Percentiles rank a stretch among this genome's conserved stretches.
These are phyloP conservation scores for Yarrowia hollandica DNA, from an alignment of 805 yeast genomes.

Conservation along the genomic window DNA sequence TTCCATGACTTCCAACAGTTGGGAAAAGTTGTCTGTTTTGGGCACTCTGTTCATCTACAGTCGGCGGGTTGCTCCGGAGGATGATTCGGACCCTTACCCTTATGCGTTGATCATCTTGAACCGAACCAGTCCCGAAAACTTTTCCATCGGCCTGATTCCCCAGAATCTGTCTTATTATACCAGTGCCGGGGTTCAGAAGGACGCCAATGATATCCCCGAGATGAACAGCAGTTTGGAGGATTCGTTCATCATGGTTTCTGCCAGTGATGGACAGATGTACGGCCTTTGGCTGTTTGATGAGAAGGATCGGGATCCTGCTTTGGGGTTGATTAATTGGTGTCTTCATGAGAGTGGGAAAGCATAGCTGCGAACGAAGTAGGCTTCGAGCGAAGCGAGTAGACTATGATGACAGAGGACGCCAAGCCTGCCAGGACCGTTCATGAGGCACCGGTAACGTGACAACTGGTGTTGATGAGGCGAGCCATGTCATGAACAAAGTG, in stretches of 20 bases:
- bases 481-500: too few species aligned
- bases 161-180: conserved; percentile 32
- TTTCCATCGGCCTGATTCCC: conserved; percentile 42
- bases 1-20: conserved; percentile 39
- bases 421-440: too few species aligned
- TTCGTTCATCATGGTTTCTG: conserved; percentile 42
- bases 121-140: conserved; percentile 40
- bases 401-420: too few species aligned
- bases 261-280: conserved; percentile 40
- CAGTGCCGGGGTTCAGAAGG: neutral
- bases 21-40: conserved; percentile 45
- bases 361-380: neutral
- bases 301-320: conserved; percentile 38
- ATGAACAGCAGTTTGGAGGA: conserved; percentile 42
- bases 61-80: conserved; percentile 33
- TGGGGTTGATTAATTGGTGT: conserved; percentile 40
- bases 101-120: conserved; percentile 44
- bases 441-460: too few species aligned
- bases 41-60: conserved; percentile 46
- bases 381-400: neutral
- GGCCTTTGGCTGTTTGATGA: conserved; percentile 45
- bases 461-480: too few species aligned
- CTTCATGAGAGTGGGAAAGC: conserved; percentile 31
- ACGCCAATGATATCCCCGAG: conserved; percentile 34
- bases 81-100: conserved; percentile 37